Conservation (phyloP, 768 basidiomycete genomes). For the Tulasnella sp. region DNA sequence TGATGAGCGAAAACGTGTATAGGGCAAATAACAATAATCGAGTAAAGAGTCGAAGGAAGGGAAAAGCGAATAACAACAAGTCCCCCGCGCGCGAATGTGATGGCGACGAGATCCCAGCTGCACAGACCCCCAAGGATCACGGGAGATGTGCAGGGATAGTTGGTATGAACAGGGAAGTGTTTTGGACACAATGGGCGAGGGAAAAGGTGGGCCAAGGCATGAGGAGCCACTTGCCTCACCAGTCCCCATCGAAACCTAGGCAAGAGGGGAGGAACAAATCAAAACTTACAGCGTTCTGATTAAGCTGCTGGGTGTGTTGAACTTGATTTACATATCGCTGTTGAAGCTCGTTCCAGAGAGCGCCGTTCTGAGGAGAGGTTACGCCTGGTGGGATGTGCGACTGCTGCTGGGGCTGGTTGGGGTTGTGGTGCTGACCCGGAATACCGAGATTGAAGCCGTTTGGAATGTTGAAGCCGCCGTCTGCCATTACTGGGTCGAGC, state of each 20-base stretch:
- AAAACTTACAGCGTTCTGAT: conserved; percentile 6
- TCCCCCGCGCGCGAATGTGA: conserved; percentile 1
- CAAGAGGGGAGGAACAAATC: neutral
- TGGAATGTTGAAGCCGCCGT: neutral
- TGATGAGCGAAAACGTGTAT: neutral
- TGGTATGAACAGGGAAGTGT: neutral
- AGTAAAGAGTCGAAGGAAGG: neutral
- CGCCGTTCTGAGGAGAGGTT: conserved; percentile 11
- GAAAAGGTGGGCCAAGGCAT: neutral
- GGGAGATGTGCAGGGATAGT: neutral
- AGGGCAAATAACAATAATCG: neutral
- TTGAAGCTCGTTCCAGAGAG: conserved; percentile 13
- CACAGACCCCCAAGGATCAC: neutral
- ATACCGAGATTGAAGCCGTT: conserved; percentile 11
- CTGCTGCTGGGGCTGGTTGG: neutral
- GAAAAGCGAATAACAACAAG: neutral
- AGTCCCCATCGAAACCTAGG: neutral
- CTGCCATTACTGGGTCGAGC: neutral
- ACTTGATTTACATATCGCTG: conserved; percentile 2
- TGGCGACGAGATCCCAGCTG: neutral
- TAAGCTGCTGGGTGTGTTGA: conserved; percentile 11
- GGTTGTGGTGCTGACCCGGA: neutral
- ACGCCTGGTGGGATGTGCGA: conserved; percentile 1
- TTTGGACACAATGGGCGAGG: neutral
- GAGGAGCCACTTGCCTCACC: conserved; percentile 8